phyloP scores from a whole-genome alignment of 441 rosid genomes.

The Mallotus repandus region DNA sequence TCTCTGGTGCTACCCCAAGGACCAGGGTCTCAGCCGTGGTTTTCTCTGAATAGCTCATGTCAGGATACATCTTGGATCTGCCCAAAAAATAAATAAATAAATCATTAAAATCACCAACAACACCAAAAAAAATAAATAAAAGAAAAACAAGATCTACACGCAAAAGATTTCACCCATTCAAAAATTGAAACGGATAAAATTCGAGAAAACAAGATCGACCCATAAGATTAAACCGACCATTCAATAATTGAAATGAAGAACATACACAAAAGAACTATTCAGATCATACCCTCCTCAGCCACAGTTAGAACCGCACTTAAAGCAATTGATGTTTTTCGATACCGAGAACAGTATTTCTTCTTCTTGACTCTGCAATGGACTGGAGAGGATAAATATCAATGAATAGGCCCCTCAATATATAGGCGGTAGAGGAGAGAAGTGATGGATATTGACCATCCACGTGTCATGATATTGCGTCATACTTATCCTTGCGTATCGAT shows the following conservation, averaged over 20 bases:
- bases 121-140: too few species aligned
- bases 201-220: too few species aligned
- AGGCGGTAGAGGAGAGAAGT: conserved; percentile 10
- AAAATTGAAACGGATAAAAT: too few species aligned
- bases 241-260: neutral
- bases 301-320: conserved; percentile 61
- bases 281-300: conserved; percentile 58
- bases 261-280: neutral
- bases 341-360: too few species aligned
- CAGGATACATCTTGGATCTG: conserved; percentile 79
- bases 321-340: conserved; percentile 4
- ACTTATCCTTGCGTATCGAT: conserved; percentile 18
- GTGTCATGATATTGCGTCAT: conserved; percentile 24
- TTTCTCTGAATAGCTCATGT: conserved; percentile 51
- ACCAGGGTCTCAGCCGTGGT: conserved; percentile 47
- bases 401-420: conserved; percentile 23
- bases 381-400: accelerated
- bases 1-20: conserved; percentile 51
- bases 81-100: too few species aligned
- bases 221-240: too few species aligned
- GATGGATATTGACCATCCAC: conserved; percentile 31
- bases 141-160: too few species aligned
- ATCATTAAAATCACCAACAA: too few species aligned
- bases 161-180: too few species aligned
- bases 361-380: neutral